Percentiles rank a stretch among this genome's conserved stretches.
Conservation (phyloP, 2,329 filamentous ascomycete species). For the Ilyonectria destructans region DNA sequence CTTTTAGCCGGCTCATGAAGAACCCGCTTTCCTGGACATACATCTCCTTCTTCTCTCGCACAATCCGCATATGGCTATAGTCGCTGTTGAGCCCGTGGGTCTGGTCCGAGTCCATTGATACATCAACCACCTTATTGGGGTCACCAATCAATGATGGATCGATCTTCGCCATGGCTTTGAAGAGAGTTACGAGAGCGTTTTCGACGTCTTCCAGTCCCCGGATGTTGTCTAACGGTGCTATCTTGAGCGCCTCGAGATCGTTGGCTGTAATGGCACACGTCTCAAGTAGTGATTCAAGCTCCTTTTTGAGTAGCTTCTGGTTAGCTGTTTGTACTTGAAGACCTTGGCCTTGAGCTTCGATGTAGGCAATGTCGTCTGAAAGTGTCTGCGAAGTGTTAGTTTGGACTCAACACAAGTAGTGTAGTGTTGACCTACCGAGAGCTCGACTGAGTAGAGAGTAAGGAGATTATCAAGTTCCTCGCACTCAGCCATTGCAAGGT, state of each 20-base stretch:
- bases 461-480: conserved; percentile 96
- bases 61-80: conserved; percentile 91
- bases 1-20: conserved; percentile 85
- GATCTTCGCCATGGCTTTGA: conserved; percentile 94
- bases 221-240: conserved; percentile 80
- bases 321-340: conserved; percentile 97
- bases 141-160: conserved; percentile 82
- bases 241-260: conserved; percentile 79
- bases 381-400: conserved; percentile 75
- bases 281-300: conserved; percentile 89
- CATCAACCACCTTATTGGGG: conserved; percentile 61
- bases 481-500: conserved; percentile 93
- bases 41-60: conserved; percentile 94
- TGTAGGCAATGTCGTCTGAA: conserved; percentile 96
- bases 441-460: conserved; percentile 94
- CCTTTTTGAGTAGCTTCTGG: conserved; percentile 92
- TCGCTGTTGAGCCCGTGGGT: conserved; percentile 76
- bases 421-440: conserved; percentile 76
- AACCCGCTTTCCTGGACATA: conserved; percentile 83
- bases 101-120: conserved; percentile 61
- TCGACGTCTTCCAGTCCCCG: conserved; percentile 86
- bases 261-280: conserved; percentile 91
- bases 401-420: not conserved
- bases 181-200: conserved; percentile 82
- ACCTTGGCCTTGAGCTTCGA: conserved; percentile 97